A percentile compares a stretch with the other conserved stretches of the same genome.
phyloP scores from a whole-genome alignment of 139 green algal species.

The Mesostigma viride region DNA sequence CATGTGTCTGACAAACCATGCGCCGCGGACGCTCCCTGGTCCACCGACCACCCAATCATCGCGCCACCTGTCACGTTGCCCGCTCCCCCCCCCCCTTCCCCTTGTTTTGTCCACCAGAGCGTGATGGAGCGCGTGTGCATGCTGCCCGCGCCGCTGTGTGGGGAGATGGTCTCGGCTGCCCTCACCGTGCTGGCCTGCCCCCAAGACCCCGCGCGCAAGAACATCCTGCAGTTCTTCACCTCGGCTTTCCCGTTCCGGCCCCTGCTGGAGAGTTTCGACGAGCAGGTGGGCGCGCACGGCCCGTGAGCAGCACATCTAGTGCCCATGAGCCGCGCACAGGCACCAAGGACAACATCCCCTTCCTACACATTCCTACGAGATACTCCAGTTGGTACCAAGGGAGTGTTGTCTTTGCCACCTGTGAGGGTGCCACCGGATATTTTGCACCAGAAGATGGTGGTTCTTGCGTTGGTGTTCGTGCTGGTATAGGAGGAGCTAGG shows the following conservation, averaged over 20 bases:
- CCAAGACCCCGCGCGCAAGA: constrained; percentile 48
- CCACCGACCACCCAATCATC: background rate
- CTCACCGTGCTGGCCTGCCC: constrained; percentile 39
- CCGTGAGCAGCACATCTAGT: no score
- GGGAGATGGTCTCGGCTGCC: constrained; percentile 22
- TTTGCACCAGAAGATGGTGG: no score
- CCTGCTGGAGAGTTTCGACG: constrained; percentile 47
- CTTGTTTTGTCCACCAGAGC: no score
- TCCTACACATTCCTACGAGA: no score
- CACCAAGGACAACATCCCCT: no score
- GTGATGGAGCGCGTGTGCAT: constrained; percentile 55
- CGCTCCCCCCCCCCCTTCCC: background rate
- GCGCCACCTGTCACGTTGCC: background rate
- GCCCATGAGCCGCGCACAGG: no score
- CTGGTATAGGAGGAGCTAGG: no score
- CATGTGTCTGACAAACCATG: no score
- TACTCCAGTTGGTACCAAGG: no score
- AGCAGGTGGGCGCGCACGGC: constrained; percentile 21
- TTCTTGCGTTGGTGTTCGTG: no score
- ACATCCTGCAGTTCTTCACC: constrained; percentile 50
- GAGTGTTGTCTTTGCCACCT: no score
- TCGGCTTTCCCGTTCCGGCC: constrained; percentile 39
- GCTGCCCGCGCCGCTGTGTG: constrained; percentile 12
- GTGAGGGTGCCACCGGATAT: no score
- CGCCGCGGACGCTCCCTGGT: background rate